A percentile compares a stretch with the other conserved stretches of the same genome.
Conservation (phyloP, 768 basidiomycete species). For the Gloeostereum incarnatum region DNA sequence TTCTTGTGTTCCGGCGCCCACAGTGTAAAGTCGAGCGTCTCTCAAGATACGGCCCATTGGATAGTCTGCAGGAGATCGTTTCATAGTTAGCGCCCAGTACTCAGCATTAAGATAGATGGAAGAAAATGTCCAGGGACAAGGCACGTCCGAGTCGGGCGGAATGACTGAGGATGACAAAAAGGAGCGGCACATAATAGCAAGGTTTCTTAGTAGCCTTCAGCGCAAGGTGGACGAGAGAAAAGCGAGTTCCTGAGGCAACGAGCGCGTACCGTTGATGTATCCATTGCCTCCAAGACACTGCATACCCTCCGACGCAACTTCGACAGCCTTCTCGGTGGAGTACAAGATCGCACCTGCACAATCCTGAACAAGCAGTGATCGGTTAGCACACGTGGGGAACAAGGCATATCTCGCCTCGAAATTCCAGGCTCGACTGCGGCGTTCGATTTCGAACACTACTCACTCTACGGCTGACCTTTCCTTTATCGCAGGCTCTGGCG, state of each 20-base stretch:
- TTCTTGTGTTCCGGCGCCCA: constrained; percentile 97
- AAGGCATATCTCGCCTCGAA: constrained; percentile 2
- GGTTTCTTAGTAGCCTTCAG: no score
- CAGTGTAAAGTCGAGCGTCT: constrained; percentile 83
- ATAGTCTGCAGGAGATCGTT: constrained; percentile 50
- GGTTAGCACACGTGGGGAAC: constrained; percentile 4
- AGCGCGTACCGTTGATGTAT: constrained; percentile 76
- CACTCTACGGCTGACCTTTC: constrained; percentile 70
- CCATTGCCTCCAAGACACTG: constrained; percentile 94
- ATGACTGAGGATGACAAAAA: constrained; percentile 1
- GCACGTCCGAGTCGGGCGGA: not conserved
- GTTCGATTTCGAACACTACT: constrained; percentile 17
- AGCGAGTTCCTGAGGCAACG: no score
- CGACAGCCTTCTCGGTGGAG: constrained; percentile 86
- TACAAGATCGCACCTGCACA: constrained; percentile 94
- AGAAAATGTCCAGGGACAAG: not conserved
- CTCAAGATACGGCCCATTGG: constrained; percentile 81
- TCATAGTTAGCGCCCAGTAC: not conserved
- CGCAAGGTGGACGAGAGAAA: no score
- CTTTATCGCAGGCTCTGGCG: constrained; percentile 78
- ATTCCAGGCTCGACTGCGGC: not conserved
- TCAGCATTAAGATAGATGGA: not conserved
- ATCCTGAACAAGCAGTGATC: constrained; percentile 43
- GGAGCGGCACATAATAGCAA: no score
- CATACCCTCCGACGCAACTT: constrained; percentile 87